Evolutionary conservation across 2,329 filamentous ascomycete species (phyloP).

Genomic region (Colletotrichum karsti): DNA sequence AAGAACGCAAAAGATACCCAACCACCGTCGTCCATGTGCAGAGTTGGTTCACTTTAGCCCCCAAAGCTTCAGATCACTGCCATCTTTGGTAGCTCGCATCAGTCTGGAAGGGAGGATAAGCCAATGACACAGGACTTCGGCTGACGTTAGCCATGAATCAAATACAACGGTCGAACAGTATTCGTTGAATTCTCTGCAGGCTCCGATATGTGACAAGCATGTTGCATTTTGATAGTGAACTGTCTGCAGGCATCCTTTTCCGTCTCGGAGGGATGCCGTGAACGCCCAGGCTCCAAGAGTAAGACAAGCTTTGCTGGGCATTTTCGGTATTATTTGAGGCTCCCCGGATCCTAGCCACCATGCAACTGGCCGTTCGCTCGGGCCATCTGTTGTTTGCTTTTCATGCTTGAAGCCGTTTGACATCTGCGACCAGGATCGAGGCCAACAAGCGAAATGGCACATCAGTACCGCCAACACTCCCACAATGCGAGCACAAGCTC

Average conservation of each 20-base stretch:
- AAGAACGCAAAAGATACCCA: background rate
- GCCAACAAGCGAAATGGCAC: background rate
- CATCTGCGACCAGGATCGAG: background rate
- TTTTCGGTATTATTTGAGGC: constrained; percentile 6
- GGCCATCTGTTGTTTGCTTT: background rate
- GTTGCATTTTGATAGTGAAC: background rate
- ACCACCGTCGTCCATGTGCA: background rate
- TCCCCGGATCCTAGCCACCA: background rate
- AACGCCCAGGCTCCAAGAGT: background rate
- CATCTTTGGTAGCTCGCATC: background rate
- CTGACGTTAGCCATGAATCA: constrained; percentile 11
- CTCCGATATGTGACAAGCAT: background rate
- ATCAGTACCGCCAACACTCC: constrained; percentile 18
- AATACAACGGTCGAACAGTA: background rate
- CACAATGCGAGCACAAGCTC: constrained; percentile 23
- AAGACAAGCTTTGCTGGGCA: constrained; percentile 13
- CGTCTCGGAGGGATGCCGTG: background rate
- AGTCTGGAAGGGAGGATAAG: background rate
- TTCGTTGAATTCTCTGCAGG: background rate
- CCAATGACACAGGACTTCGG: background rate
- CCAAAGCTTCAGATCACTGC: constrained; percentile 2
- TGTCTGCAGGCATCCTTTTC: background rate
- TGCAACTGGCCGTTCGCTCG: constrained; percentile 9
- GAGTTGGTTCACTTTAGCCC: background rate
- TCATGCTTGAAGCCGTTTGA: background rate